A percentile compares a stretch with the other conserved stretches of the same genome.
These are phyloP conservation scores for Breynia disticha DNA, from an alignment of 441 rosid genomes.

Conservation along the genomic window DNA sequence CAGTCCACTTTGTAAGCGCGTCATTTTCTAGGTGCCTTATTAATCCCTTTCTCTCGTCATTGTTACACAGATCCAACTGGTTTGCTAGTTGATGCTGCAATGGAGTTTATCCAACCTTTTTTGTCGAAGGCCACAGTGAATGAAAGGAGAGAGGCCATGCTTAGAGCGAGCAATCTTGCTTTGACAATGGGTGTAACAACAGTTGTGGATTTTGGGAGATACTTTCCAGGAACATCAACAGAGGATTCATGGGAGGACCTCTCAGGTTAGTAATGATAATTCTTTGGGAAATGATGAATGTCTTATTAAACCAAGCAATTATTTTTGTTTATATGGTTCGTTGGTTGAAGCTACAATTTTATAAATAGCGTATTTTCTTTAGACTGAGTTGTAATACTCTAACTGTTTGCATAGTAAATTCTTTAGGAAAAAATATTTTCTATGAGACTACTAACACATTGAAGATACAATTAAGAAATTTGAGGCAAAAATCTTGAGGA, in stretches of 20 bases:
- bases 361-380: neutral
- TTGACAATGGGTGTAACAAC: conserved; percentile 77
- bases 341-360: conserved; percentile 1
- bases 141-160: conserved; percentile 77
- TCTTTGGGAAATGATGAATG: conserved; percentile 3
- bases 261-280: conserved; percentile 41
- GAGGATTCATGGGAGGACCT: conserved; percentile 79
- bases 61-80: conserved; percentile 69
- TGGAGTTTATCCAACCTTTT: conserved; percentile 46
- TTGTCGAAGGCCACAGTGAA: conserved; percentile 56
- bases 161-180: conserved; percentile 66
- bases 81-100: conserved; percentile 76
- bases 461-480: too few species aligned
- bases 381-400: too few species aligned
- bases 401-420: too few species aligned
- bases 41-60: conserved; percentile 6
- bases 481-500: too few species aligned
- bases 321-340: conserved; percentile 1
- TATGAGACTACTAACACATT: too few species aligned
- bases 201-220: conserved; percentile 81
- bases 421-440: too few species aligned
- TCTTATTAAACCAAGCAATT: conserved; percentile 1
- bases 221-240: conserved; percentile 54
- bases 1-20: too few species aligned
- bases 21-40: neutral